phyloP scores from a whole-genome alignment of 768 basidiomycete species.

The Exidia glandulosa region DNA sequence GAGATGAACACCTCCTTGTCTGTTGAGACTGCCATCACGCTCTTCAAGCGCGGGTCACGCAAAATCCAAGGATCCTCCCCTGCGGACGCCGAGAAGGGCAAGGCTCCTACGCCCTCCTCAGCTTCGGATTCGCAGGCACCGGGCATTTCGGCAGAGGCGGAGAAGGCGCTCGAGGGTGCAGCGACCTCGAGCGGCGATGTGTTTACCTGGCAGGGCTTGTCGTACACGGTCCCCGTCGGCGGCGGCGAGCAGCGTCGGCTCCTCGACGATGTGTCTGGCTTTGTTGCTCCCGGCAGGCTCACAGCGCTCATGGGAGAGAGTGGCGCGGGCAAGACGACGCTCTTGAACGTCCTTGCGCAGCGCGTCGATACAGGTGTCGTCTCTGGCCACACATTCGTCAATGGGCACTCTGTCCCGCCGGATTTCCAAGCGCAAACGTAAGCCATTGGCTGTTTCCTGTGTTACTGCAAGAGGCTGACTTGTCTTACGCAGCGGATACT shows the following conservation, averaged over 20 bases:
- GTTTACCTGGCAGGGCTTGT: slow-evolving; percentile 71
- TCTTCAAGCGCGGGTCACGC: slow-evolving; percentile 57
- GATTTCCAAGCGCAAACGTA: slow-evolving; percentile 46
- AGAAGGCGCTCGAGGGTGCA: slow-evolving; percentile 11
- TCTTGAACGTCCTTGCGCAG: slow-evolving; percentile 51
- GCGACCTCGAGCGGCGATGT: slow-evolving; percentile 22
- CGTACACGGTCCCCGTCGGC: slow-evolving; percentile 50
- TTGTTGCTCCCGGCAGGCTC: slow-evolving; percentile 73
- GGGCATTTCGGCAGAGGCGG: slow-evolving; percentile 23
- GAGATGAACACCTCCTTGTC: slow-evolving; percentile 35
- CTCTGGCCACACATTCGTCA: slow-evolving; percentile 40
- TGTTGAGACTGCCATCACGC: slow-evolving; percentile 32
- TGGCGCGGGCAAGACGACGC: slow-evolving; percentile 61
- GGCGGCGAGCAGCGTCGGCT: slow-evolving; percentile 35
- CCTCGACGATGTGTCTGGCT: slow-evolving; percentile 67
- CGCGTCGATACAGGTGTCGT: slow-evolving; percentile 23
- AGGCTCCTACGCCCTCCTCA: slow-evolving; percentile 23
- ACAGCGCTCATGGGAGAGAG: slow-evolving; percentile 68
- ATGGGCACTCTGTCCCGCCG: slow-evolving; percentile 48
- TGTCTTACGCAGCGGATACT: slow-evolving; percentile 53
- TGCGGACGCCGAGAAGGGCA: slow-evolving; percentile 29
- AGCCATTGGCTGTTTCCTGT: slow-evolving; percentile 9
- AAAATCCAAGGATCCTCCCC: slow-evolving; percentile 15
- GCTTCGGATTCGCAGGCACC: too few species aligned
- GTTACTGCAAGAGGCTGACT: neutral